phyloP scores from a whole-genome alignment of 2,329 filamentous ascomycete genomes.

The Talaromyces albobiverticillius region DNA sequence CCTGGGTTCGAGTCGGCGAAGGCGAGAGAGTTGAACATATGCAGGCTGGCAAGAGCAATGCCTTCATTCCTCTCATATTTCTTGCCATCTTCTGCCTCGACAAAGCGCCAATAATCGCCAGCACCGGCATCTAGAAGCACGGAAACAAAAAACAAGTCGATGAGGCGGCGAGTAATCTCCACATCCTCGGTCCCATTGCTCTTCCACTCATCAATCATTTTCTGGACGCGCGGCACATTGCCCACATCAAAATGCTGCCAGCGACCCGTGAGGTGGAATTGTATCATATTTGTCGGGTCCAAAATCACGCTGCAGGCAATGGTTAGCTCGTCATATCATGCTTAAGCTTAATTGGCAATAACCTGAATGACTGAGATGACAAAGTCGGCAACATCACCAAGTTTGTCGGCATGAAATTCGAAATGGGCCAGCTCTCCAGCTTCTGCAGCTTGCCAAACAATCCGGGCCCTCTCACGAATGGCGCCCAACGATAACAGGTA shows the following conservation, averaged over 20 bases:
- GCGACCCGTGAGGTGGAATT: slow-evolving; percentile 35
- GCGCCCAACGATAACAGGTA: slow-evolving; percentile 6
- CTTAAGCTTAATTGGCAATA: background rate
- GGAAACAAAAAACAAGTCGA: slow-evolving; percentile 62
- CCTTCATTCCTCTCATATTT: slow-evolving; percentile 48
- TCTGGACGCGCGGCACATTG: slow-evolving; percentile 46
- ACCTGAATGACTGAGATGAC: slow-evolving; percentile 5
- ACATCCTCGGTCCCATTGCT: slow-evolving; percentile 35
- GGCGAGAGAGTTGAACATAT: slow-evolving; percentile 48
- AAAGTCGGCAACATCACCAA: slow-evolving; percentile 5
- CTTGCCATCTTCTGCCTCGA: background rate
- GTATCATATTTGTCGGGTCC: slow-evolving; percentile 5
- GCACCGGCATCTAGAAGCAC: slow-evolving; percentile 52
- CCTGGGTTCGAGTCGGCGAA: slow-evolving; percentile 29
- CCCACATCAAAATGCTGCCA: slow-evolving; percentile 64
- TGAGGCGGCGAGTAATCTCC: slow-evolving; percentile 52
- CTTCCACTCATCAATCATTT: slow-evolving; percentile 47
- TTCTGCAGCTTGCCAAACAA: background rate
- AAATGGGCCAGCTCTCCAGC: slow-evolving; percentile 6
- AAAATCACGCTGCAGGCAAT: slow-evolving; percentile 1
- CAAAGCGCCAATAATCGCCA: slow-evolving; percentile 5
- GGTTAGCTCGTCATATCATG: background rate
- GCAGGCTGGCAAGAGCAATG: slow-evolving; percentile 50
- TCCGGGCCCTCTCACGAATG: background rate
- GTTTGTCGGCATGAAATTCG: background rate